phyloP scores from a whole-genome alignment of 768 basidiomycete species.

The Trametes elegans region DNA sequence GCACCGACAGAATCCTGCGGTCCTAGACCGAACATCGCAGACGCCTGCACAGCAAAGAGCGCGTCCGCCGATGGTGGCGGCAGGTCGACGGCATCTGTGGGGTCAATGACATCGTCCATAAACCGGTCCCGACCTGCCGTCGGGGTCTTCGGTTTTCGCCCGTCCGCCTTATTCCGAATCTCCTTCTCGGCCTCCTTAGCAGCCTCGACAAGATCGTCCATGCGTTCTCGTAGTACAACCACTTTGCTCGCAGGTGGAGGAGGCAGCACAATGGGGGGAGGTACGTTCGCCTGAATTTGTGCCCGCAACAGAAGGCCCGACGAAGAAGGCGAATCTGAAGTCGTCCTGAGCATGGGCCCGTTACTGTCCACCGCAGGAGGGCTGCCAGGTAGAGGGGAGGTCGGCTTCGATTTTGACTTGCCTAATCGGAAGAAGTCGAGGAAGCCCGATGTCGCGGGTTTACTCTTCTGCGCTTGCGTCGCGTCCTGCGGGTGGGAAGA shows the following conservation, averaged over 20 bases:
- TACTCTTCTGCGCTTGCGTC: constrained; percentile 45
- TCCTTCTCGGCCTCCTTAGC: constrained; percentile 77
- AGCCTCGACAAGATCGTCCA: constrained; percentile 66
- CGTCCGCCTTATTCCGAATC: constrained; percentile 52
- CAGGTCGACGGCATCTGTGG: constrained; percentile 80
- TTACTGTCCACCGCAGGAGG: constrained; percentile 23
- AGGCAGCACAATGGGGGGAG: constrained; percentile 35
- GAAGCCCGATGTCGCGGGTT: constrained; percentile 50
- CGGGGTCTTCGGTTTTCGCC: constrained; percentile 42
- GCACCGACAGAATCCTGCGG: constrained; percentile 76
- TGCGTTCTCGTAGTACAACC: constrained; percentile 80
- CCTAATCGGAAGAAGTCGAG: constrained; percentile 71
- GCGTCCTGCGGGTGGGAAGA: constrained; percentile 37
- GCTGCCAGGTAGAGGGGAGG: constrained; percentile 36
- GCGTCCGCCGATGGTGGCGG: constrained; percentile 68
- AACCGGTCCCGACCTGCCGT: constrained; percentile 38
- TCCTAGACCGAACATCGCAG: constrained; percentile 68
- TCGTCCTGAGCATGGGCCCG: constrained; percentile 47
- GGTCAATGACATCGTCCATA: constrained; percentile 70
- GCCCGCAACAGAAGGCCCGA: constrained; percentile 35
- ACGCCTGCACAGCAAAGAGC: constrained; percentile 74
- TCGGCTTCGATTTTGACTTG: constrained; percentile 63
- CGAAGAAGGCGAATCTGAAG: constrained; percentile 60
- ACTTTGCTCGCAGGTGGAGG: constrained; percentile 38
- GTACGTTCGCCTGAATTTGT: constrained; percentile 33